phyloP scores from a whole-genome alignment of 2,329 filamentous ascomycete genomes.

The Trichoderma sp. region DNA sequence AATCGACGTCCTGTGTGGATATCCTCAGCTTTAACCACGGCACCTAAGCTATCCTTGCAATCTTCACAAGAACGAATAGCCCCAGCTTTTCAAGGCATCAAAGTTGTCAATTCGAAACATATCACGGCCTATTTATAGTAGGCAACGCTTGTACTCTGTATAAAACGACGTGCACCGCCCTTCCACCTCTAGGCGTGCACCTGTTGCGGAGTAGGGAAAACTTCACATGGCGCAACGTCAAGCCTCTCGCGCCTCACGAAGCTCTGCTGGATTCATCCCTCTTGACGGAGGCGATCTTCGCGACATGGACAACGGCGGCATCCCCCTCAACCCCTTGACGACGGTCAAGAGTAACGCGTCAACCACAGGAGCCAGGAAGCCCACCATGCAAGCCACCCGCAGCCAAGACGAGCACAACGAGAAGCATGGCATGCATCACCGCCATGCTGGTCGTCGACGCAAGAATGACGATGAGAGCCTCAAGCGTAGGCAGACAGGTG shows the following conservation, averaged over 20 bases:
- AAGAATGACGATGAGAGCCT: conserved; percentile 41
- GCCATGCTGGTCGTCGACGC: conserved; percentile 47
- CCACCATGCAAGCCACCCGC: conserved; percentile 36
- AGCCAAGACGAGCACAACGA: conserved; percentile 35
- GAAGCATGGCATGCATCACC: conserved; percentile 42
- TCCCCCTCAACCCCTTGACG: conserved; percentile 42
- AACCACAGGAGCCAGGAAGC: conserved; percentile 52
- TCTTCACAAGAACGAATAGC: neutral
- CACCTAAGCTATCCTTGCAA: neutral
- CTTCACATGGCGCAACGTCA: conserved; percentile 23
- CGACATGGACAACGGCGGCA: conserved; percentile 43
- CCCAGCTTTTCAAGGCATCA: neutral
- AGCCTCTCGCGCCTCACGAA: conserved; percentile 24
- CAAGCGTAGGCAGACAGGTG: conserved; percentile 45
- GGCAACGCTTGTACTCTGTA: neutral
- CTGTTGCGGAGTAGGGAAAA: conserved; percentile 3
- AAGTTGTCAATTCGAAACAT: neutral
- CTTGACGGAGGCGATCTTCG: conserved; percentile 34
- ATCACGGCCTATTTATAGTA: neutral
- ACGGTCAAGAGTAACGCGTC: conserved; percentile 55
- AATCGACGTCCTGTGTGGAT: neutral
- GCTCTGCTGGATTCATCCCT: conserved; percentile 45
- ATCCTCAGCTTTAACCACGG: conserved; percentile 2
- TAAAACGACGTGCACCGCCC: neutral
- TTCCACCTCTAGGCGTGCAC: neutral